Percentiles rank a stretch among this genome's conserved stretches.
phyloP scores from a whole-genome alignment of 2,329 filamentous ascomycete species.

The Penicillium italicum region DNA sequence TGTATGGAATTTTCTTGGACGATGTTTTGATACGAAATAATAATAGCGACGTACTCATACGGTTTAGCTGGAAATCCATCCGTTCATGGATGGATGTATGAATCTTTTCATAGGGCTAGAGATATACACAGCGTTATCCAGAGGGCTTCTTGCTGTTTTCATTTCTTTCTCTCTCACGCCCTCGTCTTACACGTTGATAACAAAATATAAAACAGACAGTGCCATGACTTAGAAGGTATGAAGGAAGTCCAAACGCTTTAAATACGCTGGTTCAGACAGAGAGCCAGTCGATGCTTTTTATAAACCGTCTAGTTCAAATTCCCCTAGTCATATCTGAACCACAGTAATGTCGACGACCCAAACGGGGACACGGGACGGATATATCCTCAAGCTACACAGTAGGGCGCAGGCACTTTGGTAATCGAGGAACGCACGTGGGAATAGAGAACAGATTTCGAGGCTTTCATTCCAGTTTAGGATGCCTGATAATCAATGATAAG shows the following conservation, averaged over 20 bases:
- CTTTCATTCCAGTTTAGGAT: background rate
- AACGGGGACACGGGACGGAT: background rate
- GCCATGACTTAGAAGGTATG: background rate
- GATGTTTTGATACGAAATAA: background rate
- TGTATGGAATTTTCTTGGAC: background rate
- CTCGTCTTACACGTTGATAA: background rate
- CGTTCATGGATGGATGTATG: background rate
- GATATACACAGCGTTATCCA: background rate
- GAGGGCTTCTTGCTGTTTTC: background rate
- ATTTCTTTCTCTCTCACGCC: background rate
- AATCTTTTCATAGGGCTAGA: too few species aligned
- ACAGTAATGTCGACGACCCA: background rate
- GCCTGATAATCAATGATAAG: background rate
- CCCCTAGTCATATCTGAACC: background rate
- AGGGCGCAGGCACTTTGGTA: background rate
- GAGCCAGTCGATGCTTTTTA: background rate
- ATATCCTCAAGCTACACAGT: background rate
- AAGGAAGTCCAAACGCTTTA: too few species aligned
- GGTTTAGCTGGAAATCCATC: background rate
- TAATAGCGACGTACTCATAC: background rate
- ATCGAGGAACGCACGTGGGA: background rate
- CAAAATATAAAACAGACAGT: background rate
- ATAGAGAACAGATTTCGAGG: background rate
- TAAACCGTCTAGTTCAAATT: background rate
- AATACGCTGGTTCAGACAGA: background rate